Evolutionary conservation across 2,329 filamentous ascomycete genomes (phyloP).

Genomic region (Penicillium hesseltinei): DNA sequence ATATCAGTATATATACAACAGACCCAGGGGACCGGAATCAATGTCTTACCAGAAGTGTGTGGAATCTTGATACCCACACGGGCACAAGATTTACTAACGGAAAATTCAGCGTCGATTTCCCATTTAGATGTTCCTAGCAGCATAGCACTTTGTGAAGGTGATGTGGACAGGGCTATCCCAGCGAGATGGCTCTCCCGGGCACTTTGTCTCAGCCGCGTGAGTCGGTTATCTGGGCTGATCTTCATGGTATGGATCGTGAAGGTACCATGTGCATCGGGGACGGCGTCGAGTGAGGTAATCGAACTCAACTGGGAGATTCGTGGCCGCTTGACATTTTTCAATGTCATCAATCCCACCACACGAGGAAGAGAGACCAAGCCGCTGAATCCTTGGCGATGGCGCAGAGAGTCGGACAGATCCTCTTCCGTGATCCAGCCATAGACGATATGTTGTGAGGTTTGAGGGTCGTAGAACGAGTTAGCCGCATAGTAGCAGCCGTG

Average conservation of each 20-base stretch:
- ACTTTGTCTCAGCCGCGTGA: conserved; percentile 29
- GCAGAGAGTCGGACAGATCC: conserved; percentile 45
- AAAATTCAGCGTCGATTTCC: conserved; percentile 30
- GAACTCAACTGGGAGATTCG: conserved; percentile 37
- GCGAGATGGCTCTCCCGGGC: conserved; percentile 10
- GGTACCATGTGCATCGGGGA: conserved; percentile 22
- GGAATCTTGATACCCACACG: conserved; percentile 32
- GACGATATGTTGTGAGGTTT: conserved; percentile 42
- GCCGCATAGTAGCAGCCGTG: conserved; percentile 52
- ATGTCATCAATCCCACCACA: conserved; percentile 42
- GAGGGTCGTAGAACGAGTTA: conserved; percentile 50
- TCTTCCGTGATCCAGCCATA: conserved; percentile 56
- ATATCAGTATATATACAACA: not conserved
- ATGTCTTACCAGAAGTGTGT: conserved; percentile 22
- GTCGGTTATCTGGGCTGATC: conserved; percentile 31
- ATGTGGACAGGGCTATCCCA: conserved; percentile 1
- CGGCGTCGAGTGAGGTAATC: conserved; percentile 45
- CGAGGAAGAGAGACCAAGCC: conserved; percentile 50
- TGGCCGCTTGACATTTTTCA: conserved; percentile 39
- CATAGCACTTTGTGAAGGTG: not conserved
- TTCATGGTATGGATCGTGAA: conserved; percentile 47
- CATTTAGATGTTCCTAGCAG: conserved; percentile 20
- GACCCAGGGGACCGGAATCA: not conserved
- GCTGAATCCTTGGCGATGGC: conserved; percentile 51
- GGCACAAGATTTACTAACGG: conserved; percentile 24